Base-by-base conservation (phyloP, 768 basidiomycete species). In the Panus rudis region DNA sequence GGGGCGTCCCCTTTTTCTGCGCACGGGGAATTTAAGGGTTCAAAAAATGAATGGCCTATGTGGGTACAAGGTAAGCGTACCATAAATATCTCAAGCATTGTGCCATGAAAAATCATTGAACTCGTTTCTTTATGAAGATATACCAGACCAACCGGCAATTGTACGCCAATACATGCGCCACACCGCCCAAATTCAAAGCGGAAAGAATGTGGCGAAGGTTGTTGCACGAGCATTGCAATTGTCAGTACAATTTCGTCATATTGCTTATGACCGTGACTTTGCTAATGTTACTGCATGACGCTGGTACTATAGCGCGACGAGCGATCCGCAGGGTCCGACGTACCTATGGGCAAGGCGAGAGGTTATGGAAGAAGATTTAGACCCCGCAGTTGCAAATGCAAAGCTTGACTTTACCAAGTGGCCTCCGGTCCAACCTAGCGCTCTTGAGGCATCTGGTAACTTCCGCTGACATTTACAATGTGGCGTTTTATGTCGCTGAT, bases 271-370 rank as follows among this genome's bases (percentile, higher is more conserved):
- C 4, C 2, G 6, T 8, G 20, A 2, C n/a, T 19, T 5, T 11
- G 20, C 14, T 4, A 3, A 16, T 8, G 21, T 12, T 13, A 11
- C 19, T 4, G 23, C 12, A 21, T 35, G 16, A 45, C 32, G 34
- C 39, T 22, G 25, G 14, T 17, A 22, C 23, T 21, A 10, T 33
- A 84, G 81, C 49, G 81, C 84, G 4, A 75, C 62, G n/a, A 82
- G 79, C 41, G 73, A 78, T 22, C 84, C 84, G 0, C 78, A 74
- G 54, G 83, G 84, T 0, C 84, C 84, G 0, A 81, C 82, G 1
- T 85, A 87, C 56, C 65, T 84, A 6, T 85, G 81, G 79, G 81
- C 73, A 11, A 69, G 80, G 13, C 70, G 84, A n/a, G 84, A 86
- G 54, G 69, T 72, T 1, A 78, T 78, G 68, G 83, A 86, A 51